Base-by-base conservation (phyloP, 129 eudicot species). In the Artemisia tridentata region DNA sequence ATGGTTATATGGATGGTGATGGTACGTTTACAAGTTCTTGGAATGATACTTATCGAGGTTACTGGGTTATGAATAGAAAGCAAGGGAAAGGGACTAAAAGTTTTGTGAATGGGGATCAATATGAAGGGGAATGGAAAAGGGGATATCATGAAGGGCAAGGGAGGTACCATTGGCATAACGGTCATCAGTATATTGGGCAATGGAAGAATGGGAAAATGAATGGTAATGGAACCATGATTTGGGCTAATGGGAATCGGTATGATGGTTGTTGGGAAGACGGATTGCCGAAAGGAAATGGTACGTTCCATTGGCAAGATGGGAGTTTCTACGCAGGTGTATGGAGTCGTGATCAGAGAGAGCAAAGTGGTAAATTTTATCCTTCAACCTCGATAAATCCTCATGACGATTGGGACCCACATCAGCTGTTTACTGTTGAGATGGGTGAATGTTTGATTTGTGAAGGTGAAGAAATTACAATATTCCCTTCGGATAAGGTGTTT, bases 221-320 rank as follows among this genome's bases (percentile, higher is more conserved):
- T 48, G 97, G 99, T 4, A 77, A 75, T 27, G 99, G 99, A 11
- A 80, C 84, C 0, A 85, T 93, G 91, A 81, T 86, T 53, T 93
- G 97, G 99, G 82, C 73, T 0, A 82, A 86, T 49, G 96, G 90
- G 74, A 84, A 86, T 76, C 71, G 86, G 57, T 93, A 80, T 45
- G 97, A 93, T 29, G 99, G 99, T 38, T 63, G 86, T 73, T 93
- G 99, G 99, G 87, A 74, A 41, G 96, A 80, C 19, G 95, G 96
- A 27, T 67, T 87, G 41, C 99, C 99, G 11, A 81, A 80, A 73
- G 99, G 99, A 25, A 81, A 93, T 23, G 99, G 99, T 27, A 80
- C 89, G 1, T 90, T 75, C 52, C 82, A 83, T 34, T 87, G 97
- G 97, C 70, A 41, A 1, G 92, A 90, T 47, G 99, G 99, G 63